Base-by-base conservation (phyloP, 2,329 filamentous ascomycete genomes). In the Fusarium napiforme region DNA sequence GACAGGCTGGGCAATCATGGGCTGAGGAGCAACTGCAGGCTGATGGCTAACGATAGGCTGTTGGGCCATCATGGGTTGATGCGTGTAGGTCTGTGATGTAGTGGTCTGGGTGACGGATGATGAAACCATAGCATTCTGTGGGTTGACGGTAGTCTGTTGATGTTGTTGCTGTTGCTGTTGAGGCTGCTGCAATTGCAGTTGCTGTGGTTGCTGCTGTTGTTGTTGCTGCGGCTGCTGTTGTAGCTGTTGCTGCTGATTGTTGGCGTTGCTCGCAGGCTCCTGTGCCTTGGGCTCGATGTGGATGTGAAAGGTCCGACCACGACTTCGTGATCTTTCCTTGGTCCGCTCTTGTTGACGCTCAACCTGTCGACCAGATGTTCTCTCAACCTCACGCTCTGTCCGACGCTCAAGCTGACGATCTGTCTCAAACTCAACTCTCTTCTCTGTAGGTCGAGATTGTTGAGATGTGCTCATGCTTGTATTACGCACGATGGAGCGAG, bases 231-330 rank as follows among this genome's bases (percentile, higher is more conserved):
- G 40, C 9, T 59, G 56, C 23, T 64, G 64, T 19, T 55, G 68
- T 16, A 43, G 53, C 55, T 70, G 67, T 28, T 73, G 72, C 18
- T 37, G 62, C 34, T 55, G 65, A n/a, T 23, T 56, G 53, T 34
- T 65, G 57, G 23, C 21, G 50, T 45, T 57, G 63, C 12, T 60
- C 21, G 67, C 46, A 50, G 72, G 50, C 42, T 74, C 68, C 45
- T 67, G 70, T 11, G 63, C 50, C 10, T 69, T 72, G 3, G 76
- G 76, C 66, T 77, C 77, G 28, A 78, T 78, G 71, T 78, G 77
- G 30, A 78, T 78, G 61, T 78, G 77, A 49, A 77, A 72, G 53
- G 77, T 78, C 26, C 77, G 74, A 30, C 77, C 77, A 37, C 77
- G 77, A 39, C 77, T 78, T 49, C 69, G 67, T 46, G 77, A 78